A percentile compares a stretch with the other conserved stretches of the same genome.
phyloP scores from a whole-genome alignment of 2,329 filamentous ascomycete genomes.

The Penicillium verrucosum region DNA sequence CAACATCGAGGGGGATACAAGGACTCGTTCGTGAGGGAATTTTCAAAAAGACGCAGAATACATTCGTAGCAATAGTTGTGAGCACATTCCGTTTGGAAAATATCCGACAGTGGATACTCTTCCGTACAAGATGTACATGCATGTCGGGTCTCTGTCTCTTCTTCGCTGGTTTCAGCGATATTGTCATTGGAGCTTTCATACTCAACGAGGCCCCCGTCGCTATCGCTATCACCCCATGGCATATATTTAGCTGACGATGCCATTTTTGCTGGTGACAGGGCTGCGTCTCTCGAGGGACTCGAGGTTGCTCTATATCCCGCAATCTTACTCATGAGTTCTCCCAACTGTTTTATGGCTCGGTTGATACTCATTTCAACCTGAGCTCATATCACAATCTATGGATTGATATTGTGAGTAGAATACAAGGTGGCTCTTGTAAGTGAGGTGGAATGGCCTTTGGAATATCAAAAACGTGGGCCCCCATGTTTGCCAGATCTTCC shows the following conservation, averaged over 20 bases:
- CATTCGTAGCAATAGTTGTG: neutral
- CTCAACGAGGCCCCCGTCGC: neutral
- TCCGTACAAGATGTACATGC: neutral
- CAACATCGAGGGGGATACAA: neutral
- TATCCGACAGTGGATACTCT: neutral
- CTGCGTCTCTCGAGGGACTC: neutral
- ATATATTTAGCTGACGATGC: neutral
- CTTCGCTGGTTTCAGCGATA: neutral
- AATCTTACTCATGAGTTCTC: neutral
- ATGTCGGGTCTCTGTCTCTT: neutral
- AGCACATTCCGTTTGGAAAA: neutral
- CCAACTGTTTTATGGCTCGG: too few species aligned
- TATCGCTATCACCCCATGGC: neutral
- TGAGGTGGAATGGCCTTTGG: neutral
- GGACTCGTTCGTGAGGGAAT: neutral
- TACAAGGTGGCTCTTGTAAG: neutral
- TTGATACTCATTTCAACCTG: too few species aligned
- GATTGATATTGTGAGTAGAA: neutral
- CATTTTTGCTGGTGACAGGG: too few species aligned
- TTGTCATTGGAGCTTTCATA: neutral
- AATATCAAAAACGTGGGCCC: neutral
- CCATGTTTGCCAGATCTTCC: neutral
- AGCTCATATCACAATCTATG: neutral
- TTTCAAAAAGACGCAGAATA: neutral
- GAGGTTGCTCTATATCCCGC: neutral